These are phyloP conservation scores for Westerdykella aurantiaca DNA, from an alignment of 2,329 filamentous ascomycete species.

Conservation along the genomic window DNA sequence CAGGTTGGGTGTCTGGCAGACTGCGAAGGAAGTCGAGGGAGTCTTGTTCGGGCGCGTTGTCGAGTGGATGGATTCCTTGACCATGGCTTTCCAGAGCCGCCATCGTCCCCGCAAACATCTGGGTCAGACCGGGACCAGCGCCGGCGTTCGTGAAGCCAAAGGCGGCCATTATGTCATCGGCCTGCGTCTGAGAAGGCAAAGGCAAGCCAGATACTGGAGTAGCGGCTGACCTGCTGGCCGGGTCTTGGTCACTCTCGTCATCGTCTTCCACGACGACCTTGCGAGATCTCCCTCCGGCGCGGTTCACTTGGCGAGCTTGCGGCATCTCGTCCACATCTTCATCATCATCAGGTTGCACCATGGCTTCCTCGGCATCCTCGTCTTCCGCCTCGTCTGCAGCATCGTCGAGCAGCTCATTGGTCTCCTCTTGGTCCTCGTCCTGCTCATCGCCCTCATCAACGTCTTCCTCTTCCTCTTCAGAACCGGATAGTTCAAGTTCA, in stretches of 20 bases:
- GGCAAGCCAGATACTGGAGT: conserved; percentile 17
- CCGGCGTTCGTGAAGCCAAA: conserved; percentile 37
- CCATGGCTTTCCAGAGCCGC: conserved; percentile 51
- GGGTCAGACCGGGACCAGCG: conserved; percentile 64
- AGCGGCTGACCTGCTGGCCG: conserved; percentile 11
- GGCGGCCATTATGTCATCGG: conserved; percentile 32
- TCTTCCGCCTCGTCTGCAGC: conserved; percentile 36
- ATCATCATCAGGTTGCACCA: conserved; percentile 28
- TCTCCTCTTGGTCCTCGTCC: conserved; percentile 29
- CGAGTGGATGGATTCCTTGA: conserved; percentile 26
- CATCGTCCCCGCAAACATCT: conserved; percentile 88
- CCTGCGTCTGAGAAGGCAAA: not conserved
- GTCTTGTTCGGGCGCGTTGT: conserved; percentile 41
- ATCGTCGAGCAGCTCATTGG: conserved; percentile 34
- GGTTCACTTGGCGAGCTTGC: conserved; percentile 28
- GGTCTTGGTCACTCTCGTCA: conserved; percentile 28
- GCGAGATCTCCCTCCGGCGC: conserved; percentile 41
- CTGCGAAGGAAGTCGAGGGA: conserved; percentile 47
- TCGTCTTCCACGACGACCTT: conserved; percentile 63
- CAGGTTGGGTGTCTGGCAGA: conserved; percentile 54
- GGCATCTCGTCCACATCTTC: conserved; percentile 42
- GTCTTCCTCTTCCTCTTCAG: conserved; percentile 37
- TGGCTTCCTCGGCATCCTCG: conserved; percentile 9
- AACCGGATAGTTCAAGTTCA: conserved; percentile 42
- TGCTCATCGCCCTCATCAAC: conserved; percentile 28